Conservation (phyloP, 1,284 basidiomycete species). For the Austropuccinia psidii region DNA sequence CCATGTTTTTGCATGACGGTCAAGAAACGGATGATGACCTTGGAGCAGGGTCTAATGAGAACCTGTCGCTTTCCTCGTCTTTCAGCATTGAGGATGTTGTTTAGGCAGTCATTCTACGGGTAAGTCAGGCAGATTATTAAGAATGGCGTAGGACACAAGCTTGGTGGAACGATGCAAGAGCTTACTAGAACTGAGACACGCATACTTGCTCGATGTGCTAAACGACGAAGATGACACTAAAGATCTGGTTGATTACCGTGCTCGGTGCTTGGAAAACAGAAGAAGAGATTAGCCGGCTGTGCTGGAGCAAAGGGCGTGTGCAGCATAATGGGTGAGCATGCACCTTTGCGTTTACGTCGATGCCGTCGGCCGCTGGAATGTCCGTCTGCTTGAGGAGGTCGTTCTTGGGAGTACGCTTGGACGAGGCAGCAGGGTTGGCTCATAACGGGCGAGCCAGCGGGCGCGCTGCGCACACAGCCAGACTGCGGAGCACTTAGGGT, state of each 20-base stretch:
- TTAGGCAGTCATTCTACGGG: constrained; percentile 66
- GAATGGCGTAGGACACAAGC: not conserved
- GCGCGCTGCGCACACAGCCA: not conserved
- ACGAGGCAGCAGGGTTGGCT: no score
- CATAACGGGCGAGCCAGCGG: no score
- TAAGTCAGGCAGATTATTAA: not conserved
- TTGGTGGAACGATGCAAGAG: not conserved
- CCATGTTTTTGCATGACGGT: constrained; percentile 97
- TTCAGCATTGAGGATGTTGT: constrained; percentile 98
- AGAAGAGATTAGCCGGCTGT: constrained; percentile 9
- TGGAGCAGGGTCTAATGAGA: constrained; percentile 85
- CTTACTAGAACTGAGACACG: constrained; percentile 44
- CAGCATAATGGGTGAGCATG: constrained; percentile 30
- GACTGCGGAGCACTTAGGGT: not conserved
- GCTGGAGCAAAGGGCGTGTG: constrained; percentile 38
- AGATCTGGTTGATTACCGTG: no score
- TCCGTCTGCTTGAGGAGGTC: not conserved
- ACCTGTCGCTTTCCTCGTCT: constrained; percentile 94
- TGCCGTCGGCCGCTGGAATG: not conserved
- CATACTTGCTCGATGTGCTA: constrained; percentile 31
- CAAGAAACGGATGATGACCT: constrained; percentile 92
- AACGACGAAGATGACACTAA: not conserved
- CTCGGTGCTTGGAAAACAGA: constrained; percentile 14
- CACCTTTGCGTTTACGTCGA: constrained; percentile 26
- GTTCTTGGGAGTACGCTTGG: no score